These are phyloP conservation scores for Vitis amurensis DNA, from an alignment of 164 flowering plant genomes.

Conservation along the genomic window DNA sequence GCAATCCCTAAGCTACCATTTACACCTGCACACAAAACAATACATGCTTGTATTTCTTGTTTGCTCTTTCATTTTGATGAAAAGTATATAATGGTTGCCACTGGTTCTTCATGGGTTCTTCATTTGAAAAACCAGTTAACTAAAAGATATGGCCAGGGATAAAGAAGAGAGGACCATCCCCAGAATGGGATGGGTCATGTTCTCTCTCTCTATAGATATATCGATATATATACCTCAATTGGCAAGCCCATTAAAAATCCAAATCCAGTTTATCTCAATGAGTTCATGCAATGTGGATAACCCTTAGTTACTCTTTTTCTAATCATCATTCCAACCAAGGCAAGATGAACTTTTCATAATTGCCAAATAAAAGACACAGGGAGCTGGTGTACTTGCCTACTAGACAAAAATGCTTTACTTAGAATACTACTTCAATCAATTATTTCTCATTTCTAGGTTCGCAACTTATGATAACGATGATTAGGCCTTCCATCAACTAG, in stretches of 20 bases:
- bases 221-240: no score
- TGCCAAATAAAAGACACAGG: not conserved
- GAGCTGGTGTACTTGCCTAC: slow-evolving; percentile 7
- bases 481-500: slow-evolving; percentile 13
- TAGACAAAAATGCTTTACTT: not conserved
- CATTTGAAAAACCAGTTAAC: no score
- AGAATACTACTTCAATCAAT: not conserved
- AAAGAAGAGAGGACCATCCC: no score
- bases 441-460: slow-evolving; percentile 16
- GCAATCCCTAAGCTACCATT: slow-evolving; percentile 26
- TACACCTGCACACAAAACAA: slow-evolving; percentile 12
- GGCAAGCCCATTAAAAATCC: no score
- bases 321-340: not conserved
- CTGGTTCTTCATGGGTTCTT: no score
- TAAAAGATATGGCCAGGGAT: no score
- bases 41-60: not conserved
- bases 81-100: no score
- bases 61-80: not conserved
- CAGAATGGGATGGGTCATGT: no score
- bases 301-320: not conserved
- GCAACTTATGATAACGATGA: slow-evolving; percentile 17
- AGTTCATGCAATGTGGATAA: no score
- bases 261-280: no score
- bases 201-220: no score
- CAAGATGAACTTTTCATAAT: slow-evolving; percentile 5